Conservation (phyloP, 768 basidiomycete genomes). For the Tulasnella sp. region DNA sequence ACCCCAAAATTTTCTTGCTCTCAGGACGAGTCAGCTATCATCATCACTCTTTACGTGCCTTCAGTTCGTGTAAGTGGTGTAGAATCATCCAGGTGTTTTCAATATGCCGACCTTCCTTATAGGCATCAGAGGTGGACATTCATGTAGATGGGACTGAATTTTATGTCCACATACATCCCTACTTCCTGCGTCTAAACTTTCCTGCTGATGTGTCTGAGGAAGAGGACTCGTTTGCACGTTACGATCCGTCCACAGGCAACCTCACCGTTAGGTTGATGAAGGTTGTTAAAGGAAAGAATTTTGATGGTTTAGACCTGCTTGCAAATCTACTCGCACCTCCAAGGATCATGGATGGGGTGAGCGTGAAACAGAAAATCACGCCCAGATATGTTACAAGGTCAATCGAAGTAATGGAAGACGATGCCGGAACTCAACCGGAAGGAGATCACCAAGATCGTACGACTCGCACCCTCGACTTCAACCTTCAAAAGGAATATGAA, state of each 20-base stretch:
- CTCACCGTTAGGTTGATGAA: slow-evolving; percentile 64
- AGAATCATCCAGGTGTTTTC: neutral
- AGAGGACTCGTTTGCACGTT: slow-evolving; percentile 49
- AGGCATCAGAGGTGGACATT: slow-evolving; percentile 76
- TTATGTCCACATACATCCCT: slow-evolving; percentile 68
- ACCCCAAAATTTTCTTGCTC: slow-evolving; percentile 62
- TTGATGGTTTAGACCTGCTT: slow-evolving; percentile 65
- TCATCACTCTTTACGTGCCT: slow-evolving; percentile 53
- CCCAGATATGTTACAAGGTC: slow-evolving; percentile 24
- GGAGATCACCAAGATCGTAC: no score
- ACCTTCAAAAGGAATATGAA: slow-evolving; percentile 37
- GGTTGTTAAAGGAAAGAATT: slow-evolving; percentile 48
- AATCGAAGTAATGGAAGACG: slow-evolving; percentile 44
- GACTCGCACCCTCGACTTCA: no score
- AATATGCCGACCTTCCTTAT: slow-evolving; percentile 18
- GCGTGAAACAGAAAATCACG: no score
- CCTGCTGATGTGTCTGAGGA: slow-evolving; percentile 56
- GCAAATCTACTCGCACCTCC: slow-evolving; percentile 60
- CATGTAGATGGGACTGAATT: slow-evolving; percentile 55
- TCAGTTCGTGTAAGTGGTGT: slow-evolving; percentile 38
- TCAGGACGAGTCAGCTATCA: slow-evolving; percentile 44
- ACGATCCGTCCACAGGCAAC: slow-evolving; percentile 68
- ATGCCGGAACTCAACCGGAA: slow-evolving; percentile 2
- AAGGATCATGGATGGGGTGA: slow-evolving; percentile 28
- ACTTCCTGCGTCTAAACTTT: slow-evolving; percentile 71